Percentiles rank a stretch among this genome's conserved stretches.
Evolutionary conservation across 2,329 filamentous ascomycete species (phyloP).

Genomic region (Epichloe typhina): DNA sequence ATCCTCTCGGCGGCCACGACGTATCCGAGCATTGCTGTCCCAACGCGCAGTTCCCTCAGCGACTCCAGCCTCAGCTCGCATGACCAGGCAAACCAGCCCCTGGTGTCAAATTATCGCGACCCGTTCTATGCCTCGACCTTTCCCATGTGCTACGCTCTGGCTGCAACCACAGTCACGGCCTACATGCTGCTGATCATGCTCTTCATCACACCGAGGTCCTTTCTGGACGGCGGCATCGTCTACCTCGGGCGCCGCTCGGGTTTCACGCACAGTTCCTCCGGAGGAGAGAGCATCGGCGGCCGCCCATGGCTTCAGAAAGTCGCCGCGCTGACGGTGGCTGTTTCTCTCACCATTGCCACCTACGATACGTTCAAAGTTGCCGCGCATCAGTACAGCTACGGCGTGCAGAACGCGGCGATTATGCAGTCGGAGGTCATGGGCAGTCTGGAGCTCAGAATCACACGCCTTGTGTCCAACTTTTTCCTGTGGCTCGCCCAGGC

Average conservation of each 20-base stretch:
- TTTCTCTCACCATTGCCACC: conserved; percentile 88
- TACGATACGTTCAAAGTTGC: conserved; percentile 82
- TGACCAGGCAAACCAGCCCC: conserved; percentile 18
- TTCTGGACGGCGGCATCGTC: conserved; percentile 73
- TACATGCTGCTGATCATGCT: conserved; percentile 92
- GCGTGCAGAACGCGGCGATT: conserved; percentile 64
- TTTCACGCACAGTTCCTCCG: conserved; percentile 70
- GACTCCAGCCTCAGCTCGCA: conserved; percentile 20
- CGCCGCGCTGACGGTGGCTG: conserved; percentile 57
- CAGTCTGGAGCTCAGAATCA: conserved; percentile 75
- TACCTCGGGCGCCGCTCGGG: conserved; percentile 71
- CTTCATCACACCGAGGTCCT: conserved; percentile 87
- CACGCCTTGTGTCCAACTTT: conserved; percentile 85
- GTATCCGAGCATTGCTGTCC: not conserved
- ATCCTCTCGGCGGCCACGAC: not conserved
- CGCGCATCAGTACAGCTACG: conserved; percentile 63
- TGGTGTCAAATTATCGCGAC: conserved; percentile 56
- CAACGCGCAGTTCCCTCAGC: conserved; percentile 9
- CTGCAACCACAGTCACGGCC: conserved; percentile 77
- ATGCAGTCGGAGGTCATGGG: conserved; percentile 71
- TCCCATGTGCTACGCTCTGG: conserved; percentile 85
- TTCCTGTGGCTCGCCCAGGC: conserved; percentile 97
- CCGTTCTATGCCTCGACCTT: conserved; percentile 92
- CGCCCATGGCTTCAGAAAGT: conserved; percentile 88
- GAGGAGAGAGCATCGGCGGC: conserved; percentile 74